These are phyloP conservation scores for Venturia carpophila DNA, from an alignment of 2,329 filamentous ascomycete genomes.

Conservation along the genomic window DNA sequence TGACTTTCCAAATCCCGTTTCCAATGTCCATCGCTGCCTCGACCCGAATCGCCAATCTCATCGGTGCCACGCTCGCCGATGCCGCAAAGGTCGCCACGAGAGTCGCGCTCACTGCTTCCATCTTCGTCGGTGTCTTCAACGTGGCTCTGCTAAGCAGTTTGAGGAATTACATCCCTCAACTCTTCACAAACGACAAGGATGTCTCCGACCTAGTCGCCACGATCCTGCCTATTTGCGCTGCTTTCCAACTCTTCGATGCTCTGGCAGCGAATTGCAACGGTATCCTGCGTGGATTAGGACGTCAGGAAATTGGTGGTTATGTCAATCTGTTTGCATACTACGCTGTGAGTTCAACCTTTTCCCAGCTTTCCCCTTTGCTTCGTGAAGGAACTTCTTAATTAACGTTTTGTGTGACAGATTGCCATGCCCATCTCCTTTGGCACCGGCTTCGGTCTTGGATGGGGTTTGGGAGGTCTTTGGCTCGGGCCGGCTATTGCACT, in stretches of 20 bases:
- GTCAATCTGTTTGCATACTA: slow-evolving; percentile 86
- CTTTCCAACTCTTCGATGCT: slow-evolving; percentile 86
- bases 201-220: slow-evolving; percentile 57
- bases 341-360: slow-evolving; percentile 33
- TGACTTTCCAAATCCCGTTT: slow-evolving; percentile 89
- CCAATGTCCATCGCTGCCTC: slow-evolving; percentile 81
- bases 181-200: slow-evolving; percentile 64
- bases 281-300: slow-evolving; percentile 75
- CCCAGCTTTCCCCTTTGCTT: too few relatives aligned
- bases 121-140: slow-evolving; percentile 72
- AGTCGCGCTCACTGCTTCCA: slow-evolving; percentile 61
- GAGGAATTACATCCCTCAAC: slow-evolving; percentile 63
- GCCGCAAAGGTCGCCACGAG: slow-evolving; percentile 74
- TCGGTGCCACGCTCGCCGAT: slow-evolving; percentile 74
- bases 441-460: slow-evolving; percentile 66
- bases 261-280: slow-evolving; percentile 74
- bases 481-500: slow-evolving; percentile 52
- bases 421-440: slow-evolving; percentile 78
- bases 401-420: slow-evolving; percentile 34
- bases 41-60: slow-evolving; percentile 84
- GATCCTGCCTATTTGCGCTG: slow-evolving; percentile 71
- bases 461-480: slow-evolving; percentile 79
- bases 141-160: slow-evolving; percentile 60
- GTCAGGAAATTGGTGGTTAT: slow-evolving; percentile 84
- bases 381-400: too few relatives aligned